Conservation (phyloP, 2,329 filamentous ascomycete species). For the Alternaria metachromatica region DNA sequence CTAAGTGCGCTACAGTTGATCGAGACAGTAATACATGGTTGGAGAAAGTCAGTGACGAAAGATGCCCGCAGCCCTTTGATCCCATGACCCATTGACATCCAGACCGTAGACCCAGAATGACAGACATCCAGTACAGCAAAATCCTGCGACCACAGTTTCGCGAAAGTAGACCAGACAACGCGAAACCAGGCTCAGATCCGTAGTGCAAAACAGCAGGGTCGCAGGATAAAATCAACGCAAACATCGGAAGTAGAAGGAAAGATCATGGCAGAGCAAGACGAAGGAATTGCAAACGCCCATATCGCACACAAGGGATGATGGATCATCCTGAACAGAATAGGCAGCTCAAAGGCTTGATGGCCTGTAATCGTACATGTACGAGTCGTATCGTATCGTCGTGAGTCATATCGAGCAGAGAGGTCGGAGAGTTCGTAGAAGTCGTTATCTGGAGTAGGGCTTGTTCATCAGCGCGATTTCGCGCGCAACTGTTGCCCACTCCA, state of each 20-base stretch:
- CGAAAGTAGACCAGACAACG: slow-evolving; percentile 7
- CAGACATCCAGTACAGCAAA: slow-evolving; percentile 24
- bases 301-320: slow-evolving; percentile 6
- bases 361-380: slow-evolving; percentile 30
- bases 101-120: slow-evolving; percentile 8
- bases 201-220: slow-evolving; percentile 4
- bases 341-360: slow-evolving; percentile 4
- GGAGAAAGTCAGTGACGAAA: slow-evolving; percentile 12
- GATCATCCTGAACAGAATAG: slow-evolving; percentile 10
- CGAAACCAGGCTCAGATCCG: neutral
- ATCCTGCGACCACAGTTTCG: slow-evolving; percentile 22
- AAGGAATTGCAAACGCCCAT: slow-evolving; percentile 9
- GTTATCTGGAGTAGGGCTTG: slow-evolving; percentile 80
- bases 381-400: slow-evolving; percentile 27
- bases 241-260: slow-evolving; percentile 8
- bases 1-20: slow-evolving; percentile 7
- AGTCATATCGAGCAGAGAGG: slow-evolving; percentile 22
- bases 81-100: slow-evolving; percentile 12
- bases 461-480: slow-evolving; percentile 96
- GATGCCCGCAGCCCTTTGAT: slow-evolving; percentile 4
- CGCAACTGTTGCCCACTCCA: slow-evolving; percentile 90
- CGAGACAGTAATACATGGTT: slow-evolving; percentile 24
- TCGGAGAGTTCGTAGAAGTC: slow-evolving; percentile 5
- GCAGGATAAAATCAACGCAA: slow-evolving; percentile 7
- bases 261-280: neutral